phyloP scores from a whole-genome alignment of 140 eudicot species.

The Senecio squalidus region DNA sequence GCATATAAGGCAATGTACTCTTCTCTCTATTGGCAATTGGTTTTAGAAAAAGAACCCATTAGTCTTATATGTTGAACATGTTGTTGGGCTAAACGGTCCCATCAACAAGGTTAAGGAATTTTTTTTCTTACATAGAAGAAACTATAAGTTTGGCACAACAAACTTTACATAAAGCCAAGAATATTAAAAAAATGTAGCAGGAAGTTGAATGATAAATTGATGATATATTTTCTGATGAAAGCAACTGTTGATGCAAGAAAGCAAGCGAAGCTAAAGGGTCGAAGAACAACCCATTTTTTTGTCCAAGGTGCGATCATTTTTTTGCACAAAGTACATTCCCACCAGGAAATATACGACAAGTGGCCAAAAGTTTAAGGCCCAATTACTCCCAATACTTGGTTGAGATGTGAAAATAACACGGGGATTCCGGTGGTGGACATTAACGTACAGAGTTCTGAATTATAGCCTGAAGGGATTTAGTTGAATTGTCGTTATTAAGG shows the following conservation, averaged over 20 bases:
- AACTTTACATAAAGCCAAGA: slow-evolving; percentile 7
- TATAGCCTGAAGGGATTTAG: slow-evolving; percentile 40
- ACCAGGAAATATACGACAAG: slow-evolving; percentile 48
- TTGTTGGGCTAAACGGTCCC: no score
- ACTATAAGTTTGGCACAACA: not conserved
- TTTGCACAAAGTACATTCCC: slow-evolving; percentile 50
- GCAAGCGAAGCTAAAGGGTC: slow-evolving; percentile 37
- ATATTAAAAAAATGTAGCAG: not conserved
- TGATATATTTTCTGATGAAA: slow-evolving; percentile 19
- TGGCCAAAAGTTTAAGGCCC: slow-evolving; percentile 67
- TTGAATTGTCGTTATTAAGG: slow-evolving; percentile 26
- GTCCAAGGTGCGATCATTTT: slow-evolving; percentile 42
- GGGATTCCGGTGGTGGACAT: slow-evolving; percentile 50
- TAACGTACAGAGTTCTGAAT: slow-evolving; percentile 47
- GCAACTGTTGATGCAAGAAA: slow-evolving; percentile 38
- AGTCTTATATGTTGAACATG: no score
- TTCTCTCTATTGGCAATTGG: no score
- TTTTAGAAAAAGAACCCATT: no score
- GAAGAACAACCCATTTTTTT: slow-evolving; percentile 37
- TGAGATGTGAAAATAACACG: slow-evolving; percentile 53
- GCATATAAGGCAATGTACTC: no score
- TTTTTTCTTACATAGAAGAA: not conserved
- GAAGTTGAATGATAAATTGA: slow-evolving; percentile 16
- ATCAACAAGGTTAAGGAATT: not conserved
- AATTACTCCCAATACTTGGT: slow-evolving; percentile 55